Percentiles rank a stretch among this genome's conserved stretches.
These are phyloP conservation scores for Globisporangium paroecandrum DNA, from an alignment of 352 stramenopile genomes.

Conservation along the genomic window DNA sequence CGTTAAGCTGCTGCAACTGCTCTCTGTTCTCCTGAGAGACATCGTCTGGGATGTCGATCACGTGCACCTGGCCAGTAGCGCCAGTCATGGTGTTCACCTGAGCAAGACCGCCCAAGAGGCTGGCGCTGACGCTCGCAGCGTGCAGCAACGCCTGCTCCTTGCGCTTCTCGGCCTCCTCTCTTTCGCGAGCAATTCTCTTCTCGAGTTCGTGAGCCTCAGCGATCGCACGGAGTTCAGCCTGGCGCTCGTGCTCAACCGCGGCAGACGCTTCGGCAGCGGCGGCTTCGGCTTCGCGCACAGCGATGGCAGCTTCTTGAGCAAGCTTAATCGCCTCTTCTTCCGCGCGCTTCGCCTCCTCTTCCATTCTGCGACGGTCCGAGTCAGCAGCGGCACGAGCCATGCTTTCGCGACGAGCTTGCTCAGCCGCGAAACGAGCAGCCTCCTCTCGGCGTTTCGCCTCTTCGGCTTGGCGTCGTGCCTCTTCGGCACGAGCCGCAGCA, in stretches of 20 bases:
- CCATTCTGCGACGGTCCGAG: slow-evolving; percentile 62
- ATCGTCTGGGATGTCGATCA: slow-evolving; percentile 81
- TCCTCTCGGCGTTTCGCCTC: slow-evolving; percentile 84
- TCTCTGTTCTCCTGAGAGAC: slow-evolving; percentile 84
- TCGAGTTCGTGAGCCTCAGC: slow-evolving; percentile 67
- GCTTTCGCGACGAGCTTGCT: slow-evolving; percentile 51
- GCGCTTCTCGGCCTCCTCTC: slow-evolving; percentile 49
- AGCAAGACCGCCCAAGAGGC: slow-evolving; percentile 66
- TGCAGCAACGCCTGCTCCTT: slow-evolving; percentile 60
- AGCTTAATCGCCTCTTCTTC: slow-evolving; percentile 60
- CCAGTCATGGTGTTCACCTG: slow-evolving; percentile 77
- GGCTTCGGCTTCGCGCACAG: slow-evolving; percentile 56
- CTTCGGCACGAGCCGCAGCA: slow-evolving; percentile 67
- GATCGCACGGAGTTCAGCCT: slow-evolving; percentile 78
- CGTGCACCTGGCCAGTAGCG: slow-evolving; percentile 62
- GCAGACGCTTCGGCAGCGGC: slow-evolving; percentile 72
- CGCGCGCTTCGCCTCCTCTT: slow-evolving; percentile 64
- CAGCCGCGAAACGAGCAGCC: slow-evolving; percentile 53
- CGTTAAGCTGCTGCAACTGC: slow-evolving; percentile 83
- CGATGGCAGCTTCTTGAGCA: slow-evolving; percentile 48
- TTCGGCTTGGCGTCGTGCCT: slow-evolving; percentile 70
- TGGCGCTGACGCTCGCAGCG: slow-evolving; percentile 77
- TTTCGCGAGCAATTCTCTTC: slow-evolving; percentile 49
- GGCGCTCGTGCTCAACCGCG: slow-evolving; percentile 76
- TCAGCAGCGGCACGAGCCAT: slow-evolving; percentile 48